These are phyloP conservation scores for Tetracladium setigerum DNA, from an alignment of 495 filamentous ascomycete genomes.

Conservation along the genomic window DNA sequence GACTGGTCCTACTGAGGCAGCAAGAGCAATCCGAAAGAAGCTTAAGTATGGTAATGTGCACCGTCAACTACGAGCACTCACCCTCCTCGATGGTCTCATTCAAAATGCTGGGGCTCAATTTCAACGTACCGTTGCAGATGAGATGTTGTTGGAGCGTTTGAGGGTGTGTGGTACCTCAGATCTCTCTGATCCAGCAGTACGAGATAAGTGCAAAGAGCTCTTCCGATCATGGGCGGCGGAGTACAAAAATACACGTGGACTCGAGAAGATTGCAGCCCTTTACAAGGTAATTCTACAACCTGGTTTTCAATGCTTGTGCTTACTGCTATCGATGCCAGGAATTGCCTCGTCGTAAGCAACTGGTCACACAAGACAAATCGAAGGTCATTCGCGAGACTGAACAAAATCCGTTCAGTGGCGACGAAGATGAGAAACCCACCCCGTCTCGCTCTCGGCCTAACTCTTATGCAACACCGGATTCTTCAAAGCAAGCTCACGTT, in stretches of 20 bases:
- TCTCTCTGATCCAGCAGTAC: constrained; percentile 78
- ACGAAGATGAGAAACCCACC: constrained; percentile 44
- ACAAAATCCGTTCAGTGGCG: constrained; percentile 49
- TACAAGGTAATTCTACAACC: constrained; percentile 50
- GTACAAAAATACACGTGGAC: constrained; percentile 75
- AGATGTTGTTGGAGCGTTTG: constrained; percentile 87
- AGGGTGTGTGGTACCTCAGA: constrained; percentile 80
- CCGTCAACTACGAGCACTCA: constrained; percentile 82
- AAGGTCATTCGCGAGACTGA: constrained; percentile 75
- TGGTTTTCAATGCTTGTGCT: neutral
- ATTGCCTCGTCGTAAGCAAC: constrained; percentile 45
- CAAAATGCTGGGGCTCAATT: constrained; percentile 91
- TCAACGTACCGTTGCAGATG: constrained; percentile 80
- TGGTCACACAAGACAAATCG: constrained; percentile 62
- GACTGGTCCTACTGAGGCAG: constrained; percentile 82
- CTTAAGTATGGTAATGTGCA: constrained; percentile 96
- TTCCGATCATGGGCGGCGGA: constrained; percentile 83
- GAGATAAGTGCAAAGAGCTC: constrained; percentile 73
- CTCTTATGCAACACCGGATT: constrained; percentile 14
- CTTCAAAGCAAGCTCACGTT: too few species aligned
- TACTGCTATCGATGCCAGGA: constrained; percentile 25
- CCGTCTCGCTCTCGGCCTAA: constrained; percentile 8
- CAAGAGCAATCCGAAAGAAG: constrained; percentile 92
- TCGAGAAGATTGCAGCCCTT: constrained; percentile 68
- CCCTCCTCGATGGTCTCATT: constrained; percentile 87